Conservation (phyloP, 306 rosid genomes). For the Vigna unguiculata region DNA sequence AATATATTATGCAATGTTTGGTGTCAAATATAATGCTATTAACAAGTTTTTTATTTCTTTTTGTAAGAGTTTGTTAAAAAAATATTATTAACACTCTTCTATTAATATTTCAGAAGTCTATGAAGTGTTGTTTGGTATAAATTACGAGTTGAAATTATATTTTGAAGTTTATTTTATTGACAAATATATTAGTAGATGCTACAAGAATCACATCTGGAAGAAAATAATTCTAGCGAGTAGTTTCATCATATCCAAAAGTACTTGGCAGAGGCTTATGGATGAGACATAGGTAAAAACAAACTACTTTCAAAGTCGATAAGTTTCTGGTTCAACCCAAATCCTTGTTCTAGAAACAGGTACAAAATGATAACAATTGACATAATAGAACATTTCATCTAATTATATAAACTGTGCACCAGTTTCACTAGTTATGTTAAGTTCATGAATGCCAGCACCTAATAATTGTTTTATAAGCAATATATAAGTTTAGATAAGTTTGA, state of each 20-base stretch:
- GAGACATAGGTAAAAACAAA: neutral
- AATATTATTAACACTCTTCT: too few relatives aligned
- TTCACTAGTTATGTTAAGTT: conserved; percentile 5
- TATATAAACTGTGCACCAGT: neutral
- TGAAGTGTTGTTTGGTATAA: too few relatives aligned
- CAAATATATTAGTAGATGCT: too few relatives aligned
- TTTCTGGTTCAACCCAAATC: conserved; percentile 1
- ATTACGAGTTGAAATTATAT: too few relatives aligned
- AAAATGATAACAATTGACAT: neutral
- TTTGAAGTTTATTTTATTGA: too few relatives aligned
- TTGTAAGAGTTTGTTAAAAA: too few relatives aligned
- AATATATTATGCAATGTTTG: too few relatives aligned
- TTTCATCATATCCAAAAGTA: conserved; percentile 3
- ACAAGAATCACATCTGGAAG: conserved; percentile 16
- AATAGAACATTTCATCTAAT: conserved; percentile 11
- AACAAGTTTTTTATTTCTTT: too few relatives aligned
- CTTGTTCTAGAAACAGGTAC: conserved; percentile 12
- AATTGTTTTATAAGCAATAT: conserved; percentile 16
- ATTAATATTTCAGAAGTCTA: too few relatives aligned
- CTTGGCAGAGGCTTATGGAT: neutral
- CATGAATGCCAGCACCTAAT: neutral
- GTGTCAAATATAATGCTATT: too few relatives aligned
- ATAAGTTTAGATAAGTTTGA: conserved; percentile 10
- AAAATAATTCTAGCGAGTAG: conserved; percentile 8
- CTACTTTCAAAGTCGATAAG: conserved; percentile 13